Evolutionary conservation across 331 rosid genomes (phyloP), one percentile per base, ranked within the genome.

Genomic region (Saraca asoca): DNA sequence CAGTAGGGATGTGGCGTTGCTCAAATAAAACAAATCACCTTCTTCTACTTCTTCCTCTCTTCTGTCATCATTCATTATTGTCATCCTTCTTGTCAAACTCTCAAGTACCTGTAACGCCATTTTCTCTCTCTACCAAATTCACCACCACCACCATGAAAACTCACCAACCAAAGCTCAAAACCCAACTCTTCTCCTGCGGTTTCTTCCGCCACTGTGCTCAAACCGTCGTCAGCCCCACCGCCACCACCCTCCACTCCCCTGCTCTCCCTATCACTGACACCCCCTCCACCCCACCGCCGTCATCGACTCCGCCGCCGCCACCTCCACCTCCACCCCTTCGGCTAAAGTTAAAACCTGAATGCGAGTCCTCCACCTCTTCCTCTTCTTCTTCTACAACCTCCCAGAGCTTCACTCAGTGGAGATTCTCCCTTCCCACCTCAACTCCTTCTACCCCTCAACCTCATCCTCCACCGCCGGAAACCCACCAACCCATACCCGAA

Each of bases 331-430:
- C 43, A 5, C 43, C 5, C 0, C 43, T 39, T 39, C 43, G 43
- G 2, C 7, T 39, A 39, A 39, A 24, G 31, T 51, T 38, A 0
- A 71, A 66, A 34, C 78, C 87, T 4, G 82, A 82, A 56, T 54
- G 78, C 12, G 86, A 81, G 20, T 81, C 86, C 46, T 89, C 93
- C 45, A 79, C 80, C 17, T 87, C 96, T 2, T 73, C 78, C 3
- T 83, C 87, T 7, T 89, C 93, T 5, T 89, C 98, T 34, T 89
- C 98, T 51, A 75, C 96, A 46, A 79, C 98, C 31, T 91, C 98
- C 10, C 98, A 92, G 58, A 93, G 98, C 82, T 93, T 90, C 87
- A 93, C 98, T 0, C 97, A 90, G 19, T 93, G 98, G 97, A 80
- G 77, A n/a, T 90, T 93, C 85, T 81, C 94, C 51, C 80, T 79